These are phyloP conservation scores for Escovopsis sp. DNA, from an alignment of 2,329 filamentous ascomycete species.

Conservation along the genomic window DNA sequence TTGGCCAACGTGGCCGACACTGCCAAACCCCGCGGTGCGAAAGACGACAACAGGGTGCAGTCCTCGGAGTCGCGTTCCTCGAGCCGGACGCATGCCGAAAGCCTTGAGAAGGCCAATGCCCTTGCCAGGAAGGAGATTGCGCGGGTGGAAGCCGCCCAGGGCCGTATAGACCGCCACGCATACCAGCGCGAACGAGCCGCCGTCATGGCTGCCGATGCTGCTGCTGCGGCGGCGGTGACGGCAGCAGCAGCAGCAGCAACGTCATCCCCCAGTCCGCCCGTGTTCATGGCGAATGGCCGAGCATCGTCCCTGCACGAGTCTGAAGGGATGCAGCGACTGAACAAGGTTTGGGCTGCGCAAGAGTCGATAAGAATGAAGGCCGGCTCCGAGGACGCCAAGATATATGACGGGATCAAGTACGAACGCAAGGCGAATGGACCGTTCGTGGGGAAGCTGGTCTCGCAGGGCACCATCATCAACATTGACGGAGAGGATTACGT, in stretches of 20 bases:
- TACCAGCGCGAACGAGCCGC: slow-evolving; percentile 25
- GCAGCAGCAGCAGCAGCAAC: slow-evolving; percentile 6
- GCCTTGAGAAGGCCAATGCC: slow-evolving; percentile 31
- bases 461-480: slow-evolving; percentile 43
- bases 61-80: slow-evolving; percentile 10
- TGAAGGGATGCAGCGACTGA: slow-evolving; percentile 34
- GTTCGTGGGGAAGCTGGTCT: slow-evolving; percentile 49
- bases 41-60: slow-evolving; percentile 3
- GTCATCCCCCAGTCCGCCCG: slow-evolving; percentile 3
- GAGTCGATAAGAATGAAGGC: slow-evolving; percentile 31
- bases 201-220: slow-evolving; percentile 18
- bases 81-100: slow-evolving; percentile 13
- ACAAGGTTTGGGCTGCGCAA: slow-evolving; percentile 41
- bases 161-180: slow-evolving; percentile 34
- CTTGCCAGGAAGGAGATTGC: slow-evolving; percentile 38
- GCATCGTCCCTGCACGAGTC: slow-evolving; percentile 28
- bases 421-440: slow-evolving; percentile 46
- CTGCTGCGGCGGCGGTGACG: slow-evolving; percentile 15
- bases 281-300: slow-evolving; percentile 13
- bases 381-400: slow-evolving; percentile 37
- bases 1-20: slow-evolving; percentile 11
- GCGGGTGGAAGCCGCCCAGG: slow-evolving; percentile 35
- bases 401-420: slow-evolving; percentile 45
- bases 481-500: slow-evolving; percentile 55
- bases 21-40: slow-evolving; percentile 1